Evolutionary conservation across 2,329 filamentous ascomycete species (phyloP).

Genomic region (Sordariomycetes sp.): DNA sequence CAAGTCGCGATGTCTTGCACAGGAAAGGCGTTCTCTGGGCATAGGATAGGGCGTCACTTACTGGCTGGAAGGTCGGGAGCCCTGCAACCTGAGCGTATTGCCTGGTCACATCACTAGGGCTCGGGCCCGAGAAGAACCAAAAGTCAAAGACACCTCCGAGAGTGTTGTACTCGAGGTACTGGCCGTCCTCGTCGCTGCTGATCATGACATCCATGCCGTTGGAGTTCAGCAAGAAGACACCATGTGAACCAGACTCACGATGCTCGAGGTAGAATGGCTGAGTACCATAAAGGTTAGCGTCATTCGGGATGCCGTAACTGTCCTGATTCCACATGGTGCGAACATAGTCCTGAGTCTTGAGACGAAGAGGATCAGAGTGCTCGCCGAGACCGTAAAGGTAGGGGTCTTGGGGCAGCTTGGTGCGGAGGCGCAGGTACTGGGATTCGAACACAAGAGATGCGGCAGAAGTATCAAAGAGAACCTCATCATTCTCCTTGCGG

Average conservation of each 20-base stretch:
- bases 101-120: conserved; percentile 56
- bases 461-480: conserved; percentile 63
- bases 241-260: conserved; percentile 44
- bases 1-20: too few relatives aligned
- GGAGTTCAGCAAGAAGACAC: conserved; percentile 67
- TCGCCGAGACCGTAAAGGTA: conserved; percentile 74
- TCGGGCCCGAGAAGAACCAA: conserved; percentile 70
- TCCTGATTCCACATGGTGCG: conserved; percentile 66
- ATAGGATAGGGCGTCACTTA: background rate
- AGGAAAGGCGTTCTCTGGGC: too few relatives aligned
- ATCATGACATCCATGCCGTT: conserved; percentile 69
- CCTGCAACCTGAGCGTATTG: conserved; percentile 62
- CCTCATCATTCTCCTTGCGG: conserved; percentile 27
- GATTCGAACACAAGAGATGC: conserved; percentile 64
- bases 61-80: conserved; percentile 64
- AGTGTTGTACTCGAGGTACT: conserved; percentile 74
- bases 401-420: conserved; percentile 57
- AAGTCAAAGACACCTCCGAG: conserved; percentile 71
- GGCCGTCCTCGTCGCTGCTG: conserved; percentile 49
- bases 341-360: conserved; percentile 52
- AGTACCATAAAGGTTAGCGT: conserved; percentile 63
- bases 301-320: conserved; percentile 50
- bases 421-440: conserved; percentile 67
- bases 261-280: conserved; percentile 71
- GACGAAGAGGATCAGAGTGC: conserved; percentile 60